Evolutionary conservation across 768 basidiomycete species (phyloP).

Genomic region (Dentipellis sp.): DNA sequence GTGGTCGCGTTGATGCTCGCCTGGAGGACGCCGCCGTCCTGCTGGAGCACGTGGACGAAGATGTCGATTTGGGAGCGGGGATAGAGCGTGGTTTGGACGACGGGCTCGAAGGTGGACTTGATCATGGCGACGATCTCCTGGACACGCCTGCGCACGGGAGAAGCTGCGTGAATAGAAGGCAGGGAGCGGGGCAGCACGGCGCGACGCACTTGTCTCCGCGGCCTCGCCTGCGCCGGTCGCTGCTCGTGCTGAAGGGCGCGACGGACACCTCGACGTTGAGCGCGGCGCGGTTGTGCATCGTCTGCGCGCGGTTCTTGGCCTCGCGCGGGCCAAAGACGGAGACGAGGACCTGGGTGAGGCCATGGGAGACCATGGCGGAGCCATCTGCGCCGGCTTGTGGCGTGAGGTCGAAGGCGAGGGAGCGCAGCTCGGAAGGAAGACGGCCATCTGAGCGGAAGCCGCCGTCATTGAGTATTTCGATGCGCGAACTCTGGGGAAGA

Average conservation of each 20-base stretch:
- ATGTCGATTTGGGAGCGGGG: slow-evolving; percentile 94
- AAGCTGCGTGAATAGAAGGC: background rate
- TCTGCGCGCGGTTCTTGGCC: slow-evolving; percentile 69
- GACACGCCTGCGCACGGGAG: slow-evolving; percentile 51
- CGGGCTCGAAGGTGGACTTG: slow-evolving; percentile 93
- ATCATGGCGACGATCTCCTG: slow-evolving; percentile 81
- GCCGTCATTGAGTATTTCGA: slow-evolving; percentile 78
- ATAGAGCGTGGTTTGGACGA: slow-evolving; percentile 83
- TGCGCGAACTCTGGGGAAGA: slow-evolving; percentile 32
- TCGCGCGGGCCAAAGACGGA: slow-evolving; percentile 92
- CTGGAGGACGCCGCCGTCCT: slow-evolving; percentile 87
- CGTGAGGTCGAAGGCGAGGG: slow-evolving; percentile 69
- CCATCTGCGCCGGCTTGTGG: slow-evolving; percentile 78
- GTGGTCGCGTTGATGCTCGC: slow-evolving; percentile 94
- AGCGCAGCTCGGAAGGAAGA: slow-evolving; percentile 85
- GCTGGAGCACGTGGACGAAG: slow-evolving; percentile 85
- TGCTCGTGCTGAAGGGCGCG: slow-evolving; percentile 75
- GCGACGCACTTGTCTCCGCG: slow-evolving; percentile 73
- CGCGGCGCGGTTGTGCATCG: slow-evolving; percentile 78
- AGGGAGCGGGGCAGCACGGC: background rate
- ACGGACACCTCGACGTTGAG: slow-evolving; percentile 86
- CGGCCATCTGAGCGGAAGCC: slow-evolving; percentile 90
- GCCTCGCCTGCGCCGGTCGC: slow-evolving; percentile 61
- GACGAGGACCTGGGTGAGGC: slow-evolving; percentile 81
- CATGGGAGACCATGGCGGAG: slow-evolving; percentile 75